Conservation (phyloP, 805 yeast species). For the Cyberlindnera samutprakarnensis region DNA sequence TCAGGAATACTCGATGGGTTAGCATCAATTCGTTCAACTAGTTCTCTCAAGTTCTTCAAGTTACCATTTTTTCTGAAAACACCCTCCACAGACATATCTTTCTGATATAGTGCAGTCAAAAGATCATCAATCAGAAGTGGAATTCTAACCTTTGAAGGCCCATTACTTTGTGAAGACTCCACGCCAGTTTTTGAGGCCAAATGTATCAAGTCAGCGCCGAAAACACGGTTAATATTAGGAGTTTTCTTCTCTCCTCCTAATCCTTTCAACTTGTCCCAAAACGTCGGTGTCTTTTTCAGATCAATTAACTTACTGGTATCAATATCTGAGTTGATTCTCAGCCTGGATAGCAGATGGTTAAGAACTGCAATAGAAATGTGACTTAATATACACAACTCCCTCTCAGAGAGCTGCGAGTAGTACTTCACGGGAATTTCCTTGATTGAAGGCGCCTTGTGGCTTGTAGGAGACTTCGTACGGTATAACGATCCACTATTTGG, state of each 20-base stretch:
- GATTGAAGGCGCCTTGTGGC: slow-evolving; percentile 9
- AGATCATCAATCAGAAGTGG: slow-evolving; percentile 87
- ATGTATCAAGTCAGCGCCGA: slow-evolving; percentile 69
- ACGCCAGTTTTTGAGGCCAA: slow-evolving; percentile 68
- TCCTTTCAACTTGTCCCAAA: slow-evolving; percentile 36
- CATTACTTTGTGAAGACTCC: slow-evolving; percentile 79
- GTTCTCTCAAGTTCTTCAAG: slow-evolving; percentile 68
- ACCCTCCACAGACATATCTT: slow-evolving; percentile 95
- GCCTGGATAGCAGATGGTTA: slow-evolving; percentile 21
- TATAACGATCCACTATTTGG: slow-evolving; percentile 15
- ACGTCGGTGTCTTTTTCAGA: slow-evolving; percentile 27
- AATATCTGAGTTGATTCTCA: slow-evolving; percentile 29
- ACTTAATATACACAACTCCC: slow-evolving; percentile 51
- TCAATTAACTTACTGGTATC: slow-evolving; percentile 26
- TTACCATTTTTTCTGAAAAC: slow-evolving; percentile 95
- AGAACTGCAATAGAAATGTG: slow-evolving; percentile 52
- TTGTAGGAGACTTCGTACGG: slow-evolving; percentile 3
- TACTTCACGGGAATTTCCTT: slow-evolving; percentile 29
- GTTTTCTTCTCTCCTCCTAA: slow-evolving; percentile 19
- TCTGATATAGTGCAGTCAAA: slow-evolving; percentile 72
- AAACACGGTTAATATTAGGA: slow-evolving; percentile 39
- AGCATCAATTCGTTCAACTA: slow-evolving; percentile 66
- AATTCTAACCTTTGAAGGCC: slow-evolving; percentile 69
- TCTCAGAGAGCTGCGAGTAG: slow-evolving; percentile 54
- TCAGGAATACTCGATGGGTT: slow-evolving; percentile 67